Evolutionary conservation across 495 filamentous ascomycete genomes (phyloP).

Genomic region (Acidiella bohemica): DNA sequence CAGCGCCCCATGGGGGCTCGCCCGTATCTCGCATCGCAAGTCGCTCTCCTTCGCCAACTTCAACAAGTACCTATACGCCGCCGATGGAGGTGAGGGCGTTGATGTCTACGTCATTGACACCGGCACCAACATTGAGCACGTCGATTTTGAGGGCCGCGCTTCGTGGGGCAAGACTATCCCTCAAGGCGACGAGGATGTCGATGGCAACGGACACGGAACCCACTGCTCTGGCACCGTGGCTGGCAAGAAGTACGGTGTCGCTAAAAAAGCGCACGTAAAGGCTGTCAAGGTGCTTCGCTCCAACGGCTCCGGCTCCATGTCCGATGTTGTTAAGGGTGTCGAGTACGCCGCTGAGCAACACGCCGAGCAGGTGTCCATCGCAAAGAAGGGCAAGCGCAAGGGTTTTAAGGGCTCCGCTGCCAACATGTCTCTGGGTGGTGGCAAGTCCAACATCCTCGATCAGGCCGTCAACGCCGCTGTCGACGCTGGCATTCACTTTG

Average conservation of each 20-base stretch:
- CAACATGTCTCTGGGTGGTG: slow-evolving; percentile 98
- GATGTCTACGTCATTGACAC: slow-evolving; percentile 99
- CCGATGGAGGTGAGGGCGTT: slow-evolving; percentile 88
- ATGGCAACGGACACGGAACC: slow-evolving; percentile 98
- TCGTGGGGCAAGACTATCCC: slow-evolving; percentile 96
- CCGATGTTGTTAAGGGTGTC: slow-evolving; percentile 95
- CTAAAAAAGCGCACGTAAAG: slow-evolving; percentile 93
- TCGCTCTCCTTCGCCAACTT: slow-evolving; percentile 75
- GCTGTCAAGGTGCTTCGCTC: slow-evolving; percentile 97
- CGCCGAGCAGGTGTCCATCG: slow-evolving; percentile 53
- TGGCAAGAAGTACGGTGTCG: slow-evolving; percentile 97
- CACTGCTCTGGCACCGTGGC: slow-evolving; percentile 98
- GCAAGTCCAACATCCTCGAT: slow-evolving; percentile 83
- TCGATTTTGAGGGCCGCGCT: slow-evolving; percentile 93
- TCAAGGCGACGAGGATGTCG: slow-evolving; percentile 62
- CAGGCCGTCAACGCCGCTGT: slow-evolving; percentile 89
- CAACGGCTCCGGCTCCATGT: slow-evolving; percentile 96
- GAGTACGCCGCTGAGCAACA: slow-evolving; percentile 84
- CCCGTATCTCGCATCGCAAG: slow-evolving; percentile 91
- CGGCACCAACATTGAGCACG: slow-evolving; percentile 83
- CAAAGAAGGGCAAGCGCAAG: slow-evolving; percentile 71
- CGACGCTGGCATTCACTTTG: slow-evolving; percentile 81
- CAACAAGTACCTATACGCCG: slow-evolving; percentile 94
- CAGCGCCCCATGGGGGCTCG: slow-evolving; percentile 93
- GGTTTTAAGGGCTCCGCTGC: slow-evolving; percentile 96